phyloP scores from a whole-genome alignment of 805 yeast genomes.

The Pichia insulana region DNA sequence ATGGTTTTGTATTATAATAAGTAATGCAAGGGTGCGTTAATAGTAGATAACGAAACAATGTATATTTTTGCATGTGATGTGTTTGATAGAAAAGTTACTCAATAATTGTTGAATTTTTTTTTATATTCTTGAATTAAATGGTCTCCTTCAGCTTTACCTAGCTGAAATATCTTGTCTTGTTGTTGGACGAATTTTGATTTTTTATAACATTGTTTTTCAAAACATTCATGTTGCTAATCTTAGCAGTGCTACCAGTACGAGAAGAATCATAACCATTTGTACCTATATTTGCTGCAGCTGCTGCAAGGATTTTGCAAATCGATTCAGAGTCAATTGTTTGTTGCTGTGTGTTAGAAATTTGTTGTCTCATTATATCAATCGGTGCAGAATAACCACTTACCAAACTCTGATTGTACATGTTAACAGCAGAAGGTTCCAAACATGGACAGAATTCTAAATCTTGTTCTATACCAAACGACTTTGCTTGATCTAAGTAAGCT shows the following conservation, averaged over 20 bases:
- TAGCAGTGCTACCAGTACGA: neutral
- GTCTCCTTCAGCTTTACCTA: neutral
- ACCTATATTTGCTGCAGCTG: constrained; percentile 6
- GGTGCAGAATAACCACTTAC: neutral
- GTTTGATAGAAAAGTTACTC: no score
- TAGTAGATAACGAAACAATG: neutral
- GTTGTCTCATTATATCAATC: no score
- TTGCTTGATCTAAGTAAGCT: constrained; percentile 48
- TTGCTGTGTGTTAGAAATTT: neutral
- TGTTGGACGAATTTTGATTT: neutral
- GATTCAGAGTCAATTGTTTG: constrained; percentile 9
- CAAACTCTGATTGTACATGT: neutral
- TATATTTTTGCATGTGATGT: no score
- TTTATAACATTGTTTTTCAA: neutral
- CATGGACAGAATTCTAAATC: constrained; percentile 63
- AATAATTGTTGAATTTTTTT: no score
- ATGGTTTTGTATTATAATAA: neutral
- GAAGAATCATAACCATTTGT: neutral
- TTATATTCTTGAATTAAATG: no score
- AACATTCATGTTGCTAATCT: neutral
- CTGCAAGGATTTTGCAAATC: constrained; percentile 10
- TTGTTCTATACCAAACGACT: constrained; percentile 64
- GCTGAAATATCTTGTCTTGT: neutral
- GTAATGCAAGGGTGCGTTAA: no score
- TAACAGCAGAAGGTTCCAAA: neutral